Evolutionary conservation across 208 protist genomes (phyloP), one percentile per base, ranked within the genome.

Genomic region (Wallacemonas collosoma): DNA sequence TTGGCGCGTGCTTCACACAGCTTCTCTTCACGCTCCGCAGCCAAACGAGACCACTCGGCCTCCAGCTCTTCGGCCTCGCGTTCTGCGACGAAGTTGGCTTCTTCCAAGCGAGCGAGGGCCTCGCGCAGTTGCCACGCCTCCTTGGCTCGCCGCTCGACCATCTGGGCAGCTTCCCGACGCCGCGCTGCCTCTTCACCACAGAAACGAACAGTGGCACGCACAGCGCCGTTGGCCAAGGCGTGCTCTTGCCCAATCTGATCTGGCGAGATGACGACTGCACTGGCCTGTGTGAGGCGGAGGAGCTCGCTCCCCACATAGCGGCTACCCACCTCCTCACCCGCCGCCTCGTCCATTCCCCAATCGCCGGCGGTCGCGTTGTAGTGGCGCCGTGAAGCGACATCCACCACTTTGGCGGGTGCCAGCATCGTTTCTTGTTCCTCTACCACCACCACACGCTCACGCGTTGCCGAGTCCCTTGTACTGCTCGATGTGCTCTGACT

Each of bases 91-190:
- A 73, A 88, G 67, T 68, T 78, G 72, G 72, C 75, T 55, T 86
- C 79, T 50, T 82, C 87, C 44, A 79, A 68, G 62, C 74, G 79
- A 1, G 74, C 86, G 44, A 85, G 73, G 66, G 81, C 80, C 72
- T 82, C 83, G 44, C 74, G 81, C 72, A 81, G 80, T 51, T 69
- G 75, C 77, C 71, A 93, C 47, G 80, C 77, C 72, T 82, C 68
- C 4, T 69, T 72, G 51, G 71, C 68, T 45, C 80, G 74, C 36
- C 48, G 68, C 39, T 57, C 69, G 17, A 39, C 45, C 41, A 60
- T 64, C 5, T 70, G 61, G 2, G 45, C 71, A 7, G 48, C 61
- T 12, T 75, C 70, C 15, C 67, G 71, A 7, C 61, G 41, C 43
- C 47, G 51, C n/a, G 68, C 50, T 8, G 54, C 72, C 47, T 55